These are phyloP conservation scores for Talaromyces marneffei DNA, from an alignment of 2,329 filamentous ascomycete species.

Conservation along the genomic window DNA sequence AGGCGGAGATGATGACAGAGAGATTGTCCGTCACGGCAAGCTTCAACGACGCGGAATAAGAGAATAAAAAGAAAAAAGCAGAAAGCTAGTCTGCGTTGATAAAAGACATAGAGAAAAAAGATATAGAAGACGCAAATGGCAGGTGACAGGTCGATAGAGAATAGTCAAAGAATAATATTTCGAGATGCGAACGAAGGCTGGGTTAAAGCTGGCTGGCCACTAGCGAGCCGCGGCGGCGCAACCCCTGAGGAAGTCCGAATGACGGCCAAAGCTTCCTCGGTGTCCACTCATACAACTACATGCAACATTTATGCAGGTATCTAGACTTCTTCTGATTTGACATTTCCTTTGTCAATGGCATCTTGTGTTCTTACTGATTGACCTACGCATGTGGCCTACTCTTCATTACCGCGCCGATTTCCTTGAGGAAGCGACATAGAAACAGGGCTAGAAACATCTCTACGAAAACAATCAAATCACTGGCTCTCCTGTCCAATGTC, in stretches of 20 bases:
- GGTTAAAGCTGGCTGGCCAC: conserved; percentile 25
- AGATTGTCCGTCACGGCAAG: background rate
- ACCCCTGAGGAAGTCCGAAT: conserved; percentile 24
- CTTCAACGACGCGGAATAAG: conserved; percentile 13
- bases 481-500: no score
- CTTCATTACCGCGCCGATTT: background rate
- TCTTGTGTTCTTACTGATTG: background rate
- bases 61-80: conserved; percentile 12
- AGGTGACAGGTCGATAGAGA: background rate
- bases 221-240: conserved; percentile 23
- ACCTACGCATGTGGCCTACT: background rate
- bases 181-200: conserved; percentile 15
- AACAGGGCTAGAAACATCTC: background rate
- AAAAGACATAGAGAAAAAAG: conserved; percentile 4
- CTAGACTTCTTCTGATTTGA: background rate
- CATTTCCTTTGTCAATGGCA: background rate
- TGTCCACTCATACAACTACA: background rate
- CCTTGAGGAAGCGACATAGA: background rate
- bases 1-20: background rate
- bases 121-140: background rate
- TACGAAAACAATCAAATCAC: background rate
- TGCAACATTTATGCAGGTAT: background rate
- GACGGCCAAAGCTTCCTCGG: conserved; percentile 22
- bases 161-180: conserved; percentile 3
- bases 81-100: conserved; percentile 5